Conservation (phyloP, 345 rosid species). For the Salix dunnii region DNA sequence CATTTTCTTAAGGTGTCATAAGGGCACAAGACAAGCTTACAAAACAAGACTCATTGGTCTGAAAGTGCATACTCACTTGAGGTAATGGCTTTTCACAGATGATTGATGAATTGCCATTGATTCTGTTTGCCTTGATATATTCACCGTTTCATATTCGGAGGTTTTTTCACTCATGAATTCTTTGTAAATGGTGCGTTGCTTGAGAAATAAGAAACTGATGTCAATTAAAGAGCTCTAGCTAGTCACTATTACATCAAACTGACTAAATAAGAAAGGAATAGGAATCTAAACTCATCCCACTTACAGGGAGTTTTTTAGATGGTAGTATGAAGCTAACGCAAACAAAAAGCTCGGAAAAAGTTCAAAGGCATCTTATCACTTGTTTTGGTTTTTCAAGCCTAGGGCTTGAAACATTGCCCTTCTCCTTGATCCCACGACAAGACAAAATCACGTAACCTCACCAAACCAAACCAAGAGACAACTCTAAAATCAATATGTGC, state of each 20-base stretch:
- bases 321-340: conserved; percentile 6
- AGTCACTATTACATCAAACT: not conserved
- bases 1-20: not conserved
- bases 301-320: not conserved
- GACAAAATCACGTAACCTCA: not conserved
- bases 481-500: not conserved
- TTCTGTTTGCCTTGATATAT: too few species aligned
- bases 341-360: conserved; percentile 10
- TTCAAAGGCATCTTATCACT: not conserved
- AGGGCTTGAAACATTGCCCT: not conserved
- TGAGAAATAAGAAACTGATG: not conserved
- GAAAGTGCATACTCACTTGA: too few species aligned
- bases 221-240: not conserved
- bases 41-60: not conserved
- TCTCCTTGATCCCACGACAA: not conserved
- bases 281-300: not conserved
- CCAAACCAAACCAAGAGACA: not conserved
- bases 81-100: not conserved
- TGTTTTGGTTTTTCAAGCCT: not conserved
- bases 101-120: not conserved
- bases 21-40: not conserved
- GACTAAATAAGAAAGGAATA: not conserved
- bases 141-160: not conserved
- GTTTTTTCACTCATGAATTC: not conserved
- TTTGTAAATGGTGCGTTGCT: not conserved